A percentile compares a stretch with the other conserved stretches of the same genome.
phyloP scores from a whole-genome alignment of 305 asterid genomes.

The Plantago coronopus region DNA sequence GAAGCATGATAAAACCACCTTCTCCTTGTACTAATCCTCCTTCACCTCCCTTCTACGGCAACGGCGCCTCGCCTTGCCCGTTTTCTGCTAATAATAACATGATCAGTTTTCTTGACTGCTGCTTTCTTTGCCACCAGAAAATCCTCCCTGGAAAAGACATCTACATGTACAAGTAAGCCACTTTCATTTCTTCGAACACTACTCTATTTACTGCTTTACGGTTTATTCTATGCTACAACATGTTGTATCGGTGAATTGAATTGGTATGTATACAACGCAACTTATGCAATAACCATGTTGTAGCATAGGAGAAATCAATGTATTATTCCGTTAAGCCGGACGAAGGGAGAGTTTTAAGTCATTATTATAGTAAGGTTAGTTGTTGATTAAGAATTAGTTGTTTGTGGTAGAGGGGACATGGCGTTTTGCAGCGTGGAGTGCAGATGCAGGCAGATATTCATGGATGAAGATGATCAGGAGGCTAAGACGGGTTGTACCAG shows the following conservation, averaged over 20 bases:
- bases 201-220: background rate
- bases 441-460: slow-evolving; percentile 84
- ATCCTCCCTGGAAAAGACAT: slow-evolving; percentile 72
- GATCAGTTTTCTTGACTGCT: slow-evolving; percentile 47
- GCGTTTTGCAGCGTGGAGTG: slow-evolving; percentile 92
- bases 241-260: too few relatives aligned
- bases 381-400: background rate
- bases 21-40: slow-evolving; percentile 34
- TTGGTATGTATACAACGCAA: too few relatives aligned
- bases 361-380: background rate
- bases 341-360: background rate
- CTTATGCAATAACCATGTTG: too few relatives aligned
- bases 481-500: slow-evolving; percentile 32
- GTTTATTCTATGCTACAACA: too few relatives aligned
- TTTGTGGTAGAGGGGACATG: slow-evolving; percentile 69
- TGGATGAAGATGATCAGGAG: slow-evolving; percentile 66
- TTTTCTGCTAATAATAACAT: background rate
- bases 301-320: too few relatives aligned
- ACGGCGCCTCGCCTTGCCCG: too few relatives aligned
- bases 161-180: slow-evolving; percentile 87
- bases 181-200: background rate
- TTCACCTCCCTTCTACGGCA: slow-evolving; percentile 18
- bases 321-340: too few relatives aligned
- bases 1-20: slow-evolving; percentile 43
- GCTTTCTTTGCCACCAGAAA: slow-evolving; percentile 69